phyloP scores from a whole-genome alignment of 2,329 filamentous ascomycete genomes.

The Falciphora oryzae region DNA sequence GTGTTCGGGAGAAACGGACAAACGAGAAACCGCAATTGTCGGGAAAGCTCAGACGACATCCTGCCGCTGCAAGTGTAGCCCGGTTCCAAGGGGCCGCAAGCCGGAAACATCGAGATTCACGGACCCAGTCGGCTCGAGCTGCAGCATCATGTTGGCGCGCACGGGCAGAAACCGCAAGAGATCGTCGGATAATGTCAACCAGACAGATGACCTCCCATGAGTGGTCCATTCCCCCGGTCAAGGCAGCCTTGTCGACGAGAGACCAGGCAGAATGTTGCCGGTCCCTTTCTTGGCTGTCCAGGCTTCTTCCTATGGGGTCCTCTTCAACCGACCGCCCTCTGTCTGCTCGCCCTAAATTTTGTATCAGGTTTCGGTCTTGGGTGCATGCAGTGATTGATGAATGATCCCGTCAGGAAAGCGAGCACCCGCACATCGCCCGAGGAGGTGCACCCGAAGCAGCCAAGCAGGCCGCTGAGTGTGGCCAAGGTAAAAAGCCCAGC shows the following conservation, averaged over 20 bases:
- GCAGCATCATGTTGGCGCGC: neutral
- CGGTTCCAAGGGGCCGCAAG: neutral
- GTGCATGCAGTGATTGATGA: neutral
- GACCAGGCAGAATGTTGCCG: neutral
- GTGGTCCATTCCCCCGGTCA: neutral
- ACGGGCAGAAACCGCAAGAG: neutral
- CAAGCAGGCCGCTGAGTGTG: neutral
- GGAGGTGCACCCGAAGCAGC: neutral
- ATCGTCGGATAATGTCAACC: neutral
- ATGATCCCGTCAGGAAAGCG: neutral
- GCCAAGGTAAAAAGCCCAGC: conserved; percentile 8
- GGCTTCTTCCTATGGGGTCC: neutral
- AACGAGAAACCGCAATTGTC: neutral
- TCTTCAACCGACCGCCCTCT: neutral
- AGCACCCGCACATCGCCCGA: neutral
- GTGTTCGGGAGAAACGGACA: neutral
- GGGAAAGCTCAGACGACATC: neutral
- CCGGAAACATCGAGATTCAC: neutral
- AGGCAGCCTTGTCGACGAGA: neutral
- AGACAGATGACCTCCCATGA: neutral
- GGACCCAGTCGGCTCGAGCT: neutral
- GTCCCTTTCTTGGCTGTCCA: neutral
- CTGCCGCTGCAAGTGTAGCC: neutral
- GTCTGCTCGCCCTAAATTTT: neutral
- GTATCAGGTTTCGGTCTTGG: neutral